Percentiles rank a stretch among this genome's conserved stretches.
phyloP scores from a whole-genome alignment of 2,329 filamentous ascomycete genomes.

The Graphiopsis chlorocephala region DNA sequence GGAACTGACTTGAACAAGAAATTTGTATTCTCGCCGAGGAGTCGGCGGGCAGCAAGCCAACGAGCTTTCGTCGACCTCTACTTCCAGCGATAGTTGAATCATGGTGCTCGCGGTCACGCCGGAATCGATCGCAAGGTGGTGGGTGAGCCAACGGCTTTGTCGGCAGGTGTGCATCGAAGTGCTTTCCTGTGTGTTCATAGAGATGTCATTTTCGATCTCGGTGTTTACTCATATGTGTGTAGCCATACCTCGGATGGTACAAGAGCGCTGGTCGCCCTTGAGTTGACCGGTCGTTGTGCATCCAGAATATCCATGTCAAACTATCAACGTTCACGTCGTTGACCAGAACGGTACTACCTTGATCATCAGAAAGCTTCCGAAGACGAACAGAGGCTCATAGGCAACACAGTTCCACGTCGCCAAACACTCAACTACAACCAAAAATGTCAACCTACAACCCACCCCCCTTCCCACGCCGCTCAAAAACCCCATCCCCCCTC shows the following conservation, averaged over 20 bases:
- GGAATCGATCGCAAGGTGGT: background rate
- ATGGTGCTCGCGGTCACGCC: background rate
- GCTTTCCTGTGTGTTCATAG: background rate
- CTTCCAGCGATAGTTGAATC: background rate
- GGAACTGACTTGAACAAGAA: background rate
- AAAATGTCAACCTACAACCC: slow-evolving; percentile 29
- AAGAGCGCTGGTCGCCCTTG: background rate
- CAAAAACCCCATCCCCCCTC: slow-evolving; percentile 22
- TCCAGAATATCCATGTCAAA: background rate
- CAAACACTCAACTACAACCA: background rate
- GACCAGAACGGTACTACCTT: background rate
- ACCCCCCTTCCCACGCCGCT: slow-evolving; percentile 23
- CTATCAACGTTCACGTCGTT: background rate
- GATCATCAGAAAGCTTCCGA: background rate
- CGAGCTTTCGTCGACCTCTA: background rate
- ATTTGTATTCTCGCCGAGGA: background rate
- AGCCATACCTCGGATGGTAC: background rate
- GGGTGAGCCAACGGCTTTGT: slow-evolving; percentile 2
- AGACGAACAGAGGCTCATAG: background rate
- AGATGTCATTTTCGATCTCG: background rate
- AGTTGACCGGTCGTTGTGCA: background rate
- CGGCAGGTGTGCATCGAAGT: background rate
- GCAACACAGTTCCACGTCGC: too few species aligned
- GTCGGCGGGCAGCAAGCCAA: background rate
- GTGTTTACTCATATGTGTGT: background rate